Evolutionary conservation across 257 asterid genomes (phyloP), one percentile per base, ranked within the genome.

Genomic region (Agastache rugosa): DNA sequence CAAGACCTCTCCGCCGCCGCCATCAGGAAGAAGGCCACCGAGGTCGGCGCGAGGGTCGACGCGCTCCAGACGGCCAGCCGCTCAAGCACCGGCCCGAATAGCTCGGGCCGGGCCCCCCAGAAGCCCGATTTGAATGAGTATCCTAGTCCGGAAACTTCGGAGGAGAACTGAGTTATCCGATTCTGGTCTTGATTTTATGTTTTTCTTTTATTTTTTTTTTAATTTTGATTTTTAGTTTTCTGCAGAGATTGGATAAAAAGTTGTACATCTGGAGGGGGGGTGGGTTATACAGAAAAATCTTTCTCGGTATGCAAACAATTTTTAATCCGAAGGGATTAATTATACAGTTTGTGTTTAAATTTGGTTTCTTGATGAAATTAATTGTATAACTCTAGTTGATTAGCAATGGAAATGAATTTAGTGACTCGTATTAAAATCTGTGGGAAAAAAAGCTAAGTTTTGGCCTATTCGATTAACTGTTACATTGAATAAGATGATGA

Each of bases 31-130:
- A 81, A 77, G 77, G 88, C 86, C 42, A 75, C 86, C 45, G 88
- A 82, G 60, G 80, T 84, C 63, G 88, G 88, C 16, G 88, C 88
- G 12, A 59, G 84, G 39, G 88, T 84, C 77, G 85, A 84, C 79
- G 88, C 85, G 29, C 70, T 80, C 37, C 81, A 83, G 67, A 35
- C 74, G 19, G 75, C 75, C 45, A 69, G 39, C 19, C 78, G 35
- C 4, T 25, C 78, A 2, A 65, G 65, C 45, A 7, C 53, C 72
- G 81, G 55, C 12, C 11, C 77, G 14, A 16, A 39, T 0, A 39
- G 9, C 1, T 8, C 86, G 31, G 69, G 42, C 48, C 72, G 83
- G 73, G 63, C 15, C n/a, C 0, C 56, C 0, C 53, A 19, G 15
- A 83, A 79, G 22, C 87, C 87, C 71, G 87, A 83, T 50, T 77